Conservation (phyloP, 2,329 filamentous ascomycete genomes). For the Beauveria australis region DNA sequence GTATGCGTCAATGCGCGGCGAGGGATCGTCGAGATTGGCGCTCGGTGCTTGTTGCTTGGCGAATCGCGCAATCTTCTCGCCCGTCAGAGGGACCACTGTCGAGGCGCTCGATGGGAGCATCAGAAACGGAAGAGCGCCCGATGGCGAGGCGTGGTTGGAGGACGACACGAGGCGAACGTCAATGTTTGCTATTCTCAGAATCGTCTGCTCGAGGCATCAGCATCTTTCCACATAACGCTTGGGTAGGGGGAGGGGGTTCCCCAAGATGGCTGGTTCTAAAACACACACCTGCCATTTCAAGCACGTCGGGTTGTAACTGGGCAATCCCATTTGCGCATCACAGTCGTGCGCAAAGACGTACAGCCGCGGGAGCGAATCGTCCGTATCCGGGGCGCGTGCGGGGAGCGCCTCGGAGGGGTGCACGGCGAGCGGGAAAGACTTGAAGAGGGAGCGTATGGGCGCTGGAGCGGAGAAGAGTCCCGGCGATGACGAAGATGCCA, state of each 20-base stretch:
- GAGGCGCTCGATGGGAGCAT: slow-evolving; percentile 26
- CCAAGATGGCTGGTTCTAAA: no score
- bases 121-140: slow-evolving; percentile 81
- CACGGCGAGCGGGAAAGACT: slow-evolving; percentile 68
- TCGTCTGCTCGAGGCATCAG: slow-evolving; percentile 48
- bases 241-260: no score
- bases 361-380: slow-evolving; percentile 41
- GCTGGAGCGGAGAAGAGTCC: slow-evolving; percentile 53
- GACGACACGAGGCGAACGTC: slow-evolving; percentile 61
- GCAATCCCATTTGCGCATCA: slow-evolving; percentile 52
- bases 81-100: slow-evolving; percentile 32
- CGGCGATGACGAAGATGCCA: background rate
- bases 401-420: slow-evolving; percentile 72
- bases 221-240: no score
- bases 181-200: slow-evolving; percentile 68
- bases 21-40: slow-evolving; percentile 35
- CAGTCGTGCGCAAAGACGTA: slow-evolving; percentile 67
- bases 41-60: slow-evolving; percentile 37
- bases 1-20: slow-evolving; percentile 63
- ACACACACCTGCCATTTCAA: slow-evolving; percentile 86
- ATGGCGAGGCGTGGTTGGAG: slow-evolving; percentile 88
- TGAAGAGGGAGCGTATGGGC: slow-evolving; percentile 76
- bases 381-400: slow-evolving; percentile 34
- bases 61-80: slow-evolving; percentile 59
- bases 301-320: slow-evolving; percentile 87